phyloP scores from a whole-genome alignment of 345 rosid genomes.

The Moricandia moricandioides region DNA sequence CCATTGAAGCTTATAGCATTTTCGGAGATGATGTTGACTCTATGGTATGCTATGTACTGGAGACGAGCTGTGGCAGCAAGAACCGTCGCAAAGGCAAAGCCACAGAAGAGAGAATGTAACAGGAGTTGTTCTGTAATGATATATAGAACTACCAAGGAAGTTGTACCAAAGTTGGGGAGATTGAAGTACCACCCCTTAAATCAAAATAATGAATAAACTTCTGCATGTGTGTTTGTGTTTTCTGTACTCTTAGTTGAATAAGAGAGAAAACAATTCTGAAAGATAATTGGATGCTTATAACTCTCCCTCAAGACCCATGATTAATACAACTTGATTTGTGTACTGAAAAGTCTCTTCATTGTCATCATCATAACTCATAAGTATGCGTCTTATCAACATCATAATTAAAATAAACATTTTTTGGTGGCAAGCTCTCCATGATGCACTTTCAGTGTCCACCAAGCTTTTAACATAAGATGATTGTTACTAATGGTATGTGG shows the following conservation, averaged over 20 bases:
- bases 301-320: not conserved
- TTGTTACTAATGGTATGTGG: no score
- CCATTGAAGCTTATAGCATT: constrained; percentile 82
- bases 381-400: no score
- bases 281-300: not conserved
- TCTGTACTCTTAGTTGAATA: constrained; percentile 12
- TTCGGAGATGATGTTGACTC: constrained; percentile 99
- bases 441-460: no score
- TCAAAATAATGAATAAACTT: constrained; percentile 28
- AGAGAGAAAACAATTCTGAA: not conserved
- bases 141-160: constrained; percentile 14
- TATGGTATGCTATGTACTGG: constrained; percentile 83
- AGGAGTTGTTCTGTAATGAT: constrained; percentile 11
- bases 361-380: no score
- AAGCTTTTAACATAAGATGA: no score
- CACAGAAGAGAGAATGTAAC: constrained; percentile 51
- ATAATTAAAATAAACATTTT: no score
- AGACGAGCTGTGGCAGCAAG: constrained; percentile 59
- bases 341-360: no score
- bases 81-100: constrained; percentile 51
- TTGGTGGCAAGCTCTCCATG: no score
- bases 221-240: constrained; percentile 9
- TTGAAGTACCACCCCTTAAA: not conserved
- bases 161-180: no score
- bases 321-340: no score